phyloP scores from a whole-genome alignment of 352 stramenopile genomes.

The Blastocystis sp. region DNA sequence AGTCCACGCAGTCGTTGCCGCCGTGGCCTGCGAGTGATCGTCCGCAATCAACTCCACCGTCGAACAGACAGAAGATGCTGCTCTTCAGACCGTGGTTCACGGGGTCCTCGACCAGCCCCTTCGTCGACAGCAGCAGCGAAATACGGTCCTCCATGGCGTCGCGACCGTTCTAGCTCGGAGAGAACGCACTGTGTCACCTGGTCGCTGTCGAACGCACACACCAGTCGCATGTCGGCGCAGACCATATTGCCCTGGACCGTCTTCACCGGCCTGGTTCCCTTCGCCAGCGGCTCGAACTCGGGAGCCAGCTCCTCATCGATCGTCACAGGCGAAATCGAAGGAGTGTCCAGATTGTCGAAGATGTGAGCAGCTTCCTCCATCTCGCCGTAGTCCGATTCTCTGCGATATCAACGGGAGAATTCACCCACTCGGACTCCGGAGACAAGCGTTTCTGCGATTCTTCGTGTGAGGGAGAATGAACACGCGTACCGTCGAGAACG shows the following conservation, averaged over 20 bases:
- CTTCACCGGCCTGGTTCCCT: background rate
- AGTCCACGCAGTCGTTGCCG: constrained; percentile 32
- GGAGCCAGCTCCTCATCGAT: background rate
- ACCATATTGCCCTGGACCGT: constrained; percentile 35
- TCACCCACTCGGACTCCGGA: constrained; percentile 2
- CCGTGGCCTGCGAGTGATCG: constrained; percentile 2
- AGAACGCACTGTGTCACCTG: background rate
- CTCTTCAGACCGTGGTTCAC: background rate
- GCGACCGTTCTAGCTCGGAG: background rate
- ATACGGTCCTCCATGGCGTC: constrained; percentile 43
- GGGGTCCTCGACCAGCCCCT: background rate
- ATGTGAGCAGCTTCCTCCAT: constrained; percentile 14
- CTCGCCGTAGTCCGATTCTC: constrained; percentile 21
- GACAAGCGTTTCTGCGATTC: background rate
- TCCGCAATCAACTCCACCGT: background rate
- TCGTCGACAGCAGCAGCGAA: constrained; percentile 21
- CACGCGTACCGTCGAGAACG: background rate
- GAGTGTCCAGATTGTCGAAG: constrained; percentile 36
- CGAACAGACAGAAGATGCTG: constrained; percentile 48
- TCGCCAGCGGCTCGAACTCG: constrained; percentile 33
- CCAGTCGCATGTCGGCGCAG: constrained; percentile 38
- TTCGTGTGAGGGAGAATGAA: background rate
- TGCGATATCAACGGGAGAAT: background rate
- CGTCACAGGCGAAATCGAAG: background rate
- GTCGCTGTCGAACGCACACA: constrained; percentile 52